Evolutionary conservation across 495 filamentous ascomycete genomes (phyloP).

Genomic region (Penicillium verhagenii): DNA sequence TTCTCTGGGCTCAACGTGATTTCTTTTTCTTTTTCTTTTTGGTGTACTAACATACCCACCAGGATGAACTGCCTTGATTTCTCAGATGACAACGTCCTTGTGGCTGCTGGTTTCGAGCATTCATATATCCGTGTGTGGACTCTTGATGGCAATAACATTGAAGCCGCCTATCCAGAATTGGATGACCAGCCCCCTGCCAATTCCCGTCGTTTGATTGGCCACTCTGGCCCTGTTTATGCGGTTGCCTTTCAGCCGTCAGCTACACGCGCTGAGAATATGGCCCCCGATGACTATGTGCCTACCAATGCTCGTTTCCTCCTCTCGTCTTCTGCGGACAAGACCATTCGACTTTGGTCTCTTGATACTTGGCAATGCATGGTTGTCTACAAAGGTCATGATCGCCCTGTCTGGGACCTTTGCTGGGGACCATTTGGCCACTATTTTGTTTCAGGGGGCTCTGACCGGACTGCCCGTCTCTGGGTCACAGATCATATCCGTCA

Average conservation of each 20-base stretch:
- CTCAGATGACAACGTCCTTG: conserved; percentile 79
- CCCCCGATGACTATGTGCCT: conserved; percentile 48
- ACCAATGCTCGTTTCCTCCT: conserved; percentile 73
- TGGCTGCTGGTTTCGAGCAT: conserved; percentile 83
- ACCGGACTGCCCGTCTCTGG: conserved; percentile 89
- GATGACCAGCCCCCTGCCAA: conserved; percentile 50
- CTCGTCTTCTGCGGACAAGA: conserved; percentile 83
- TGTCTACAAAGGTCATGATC: conserved; percentile 87
- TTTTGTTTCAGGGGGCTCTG: conserved; percentile 81
- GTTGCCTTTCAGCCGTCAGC: conserved; percentile 87
- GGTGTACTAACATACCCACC: conserved; percentile 23
- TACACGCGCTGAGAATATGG: conserved; percentile 44
- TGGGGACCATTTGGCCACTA: conserved; percentile 97
- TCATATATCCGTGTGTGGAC: conserved; percentile 95
- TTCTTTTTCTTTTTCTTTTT: background rate
- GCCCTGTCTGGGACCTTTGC: conserved; percentile 79
- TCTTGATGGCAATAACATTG: conserved; percentile 70
- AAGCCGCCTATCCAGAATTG: conserved; percentile 43
- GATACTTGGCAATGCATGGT: conserved; percentile 87
- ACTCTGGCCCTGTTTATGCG: conserved; percentile 83
- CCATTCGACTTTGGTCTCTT: conserved; percentile 87
- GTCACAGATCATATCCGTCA: conserved; percentile 85
- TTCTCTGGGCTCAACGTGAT: conserved; percentile 2
- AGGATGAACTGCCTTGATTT: conserved; percentile 93
- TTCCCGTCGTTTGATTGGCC: conserved; percentile 83